phyloP scores from a whole-genome alignment of 2,329 filamentous ascomycete species.

The Scortechinia acanthostroma region DNA sequence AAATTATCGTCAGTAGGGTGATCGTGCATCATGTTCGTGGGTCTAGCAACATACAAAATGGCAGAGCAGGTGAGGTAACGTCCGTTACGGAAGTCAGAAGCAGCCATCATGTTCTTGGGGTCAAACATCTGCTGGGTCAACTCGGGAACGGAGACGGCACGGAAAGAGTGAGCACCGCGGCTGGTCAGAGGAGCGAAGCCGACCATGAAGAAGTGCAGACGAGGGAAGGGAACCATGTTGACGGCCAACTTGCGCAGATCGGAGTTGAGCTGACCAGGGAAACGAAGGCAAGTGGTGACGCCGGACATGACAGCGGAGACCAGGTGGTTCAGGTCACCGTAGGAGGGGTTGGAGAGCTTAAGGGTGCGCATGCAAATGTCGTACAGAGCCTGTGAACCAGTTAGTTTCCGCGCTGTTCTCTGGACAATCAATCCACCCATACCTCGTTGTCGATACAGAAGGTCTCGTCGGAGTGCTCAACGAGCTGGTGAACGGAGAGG shows the following conservation, averaged over 20 bases:
- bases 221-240: constrained; percentile 78
- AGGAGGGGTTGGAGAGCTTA: constrained; percentile 72
- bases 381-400: constrained; percentile 56
- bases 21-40: neutral
- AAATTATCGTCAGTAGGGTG: constrained; percentile 2
- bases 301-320: constrained; percentile 78
- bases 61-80: constrained; percentile 75
- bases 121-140: constrained; percentile 80
- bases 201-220: constrained; percentile 83
- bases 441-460: constrained; percentile 76
- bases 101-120: constrained; percentile 82
- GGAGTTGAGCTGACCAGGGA: constrained; percentile 76
- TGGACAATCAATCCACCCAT: neutral
- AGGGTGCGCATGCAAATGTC: constrained; percentile 79
- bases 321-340: constrained; percentile 74
- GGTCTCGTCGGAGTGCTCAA: constrained; percentile 77
- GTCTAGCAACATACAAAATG: constrained; percentile 46
- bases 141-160: constrained; percentile 69
- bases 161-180: constrained; percentile 69
- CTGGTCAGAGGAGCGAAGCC: constrained; percentile 74
- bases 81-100: constrained; percentile 74
- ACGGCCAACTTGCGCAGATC: constrained; percentile 75
- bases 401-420: neutral
- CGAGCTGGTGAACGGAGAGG: constrained; percentile 71
- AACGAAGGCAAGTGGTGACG: constrained; percentile 72